phyloP scores from a whole-genome alignment of 192 early-diverging fungal genomes.

The Cladochytrium replicatum region DNA sequence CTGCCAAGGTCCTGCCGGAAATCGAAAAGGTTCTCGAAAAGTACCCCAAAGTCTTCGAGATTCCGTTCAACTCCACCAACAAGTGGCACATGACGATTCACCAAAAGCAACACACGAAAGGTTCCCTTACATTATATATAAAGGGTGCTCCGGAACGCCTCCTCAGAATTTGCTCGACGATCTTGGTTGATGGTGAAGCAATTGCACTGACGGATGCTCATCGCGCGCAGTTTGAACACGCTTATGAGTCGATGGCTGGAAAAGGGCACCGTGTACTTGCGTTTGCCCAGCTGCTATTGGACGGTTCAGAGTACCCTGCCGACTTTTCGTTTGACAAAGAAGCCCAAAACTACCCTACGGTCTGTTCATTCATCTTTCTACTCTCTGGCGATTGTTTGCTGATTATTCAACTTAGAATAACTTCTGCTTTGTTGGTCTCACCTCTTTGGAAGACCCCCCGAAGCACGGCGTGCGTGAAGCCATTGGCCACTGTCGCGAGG shows the following conservation, averaged over 20 bases:
- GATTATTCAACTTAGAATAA: constrained; percentile 21
- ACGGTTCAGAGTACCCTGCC: constrained; percentile 56
- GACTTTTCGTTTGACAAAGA: constrained; percentile 69
- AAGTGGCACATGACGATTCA: constrained; percentile 94
- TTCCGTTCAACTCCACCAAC: constrained; percentile 92
- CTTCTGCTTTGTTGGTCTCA: constrained; percentile 73
- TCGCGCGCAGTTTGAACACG: constrained; percentile 51
- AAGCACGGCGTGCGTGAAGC: constrained; percentile 97
- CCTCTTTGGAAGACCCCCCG: constrained; percentile 88
- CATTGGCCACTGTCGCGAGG: constrained; percentile 81
- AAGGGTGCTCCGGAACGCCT: constrained; percentile 97
- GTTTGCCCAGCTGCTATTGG: constrained; percentile 72
- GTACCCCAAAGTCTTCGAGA: constrained; percentile 86
- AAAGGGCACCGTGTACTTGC: constrained; percentile 92
- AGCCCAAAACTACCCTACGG: constrained; percentile 58
- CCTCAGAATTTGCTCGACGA: constrained; percentile 67
- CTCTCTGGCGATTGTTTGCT: too few relatives aligned
- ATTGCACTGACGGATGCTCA: constrained; percentile 63
- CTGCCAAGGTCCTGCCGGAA: constrained; percentile 54
- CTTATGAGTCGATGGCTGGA: constrained; percentile 82
- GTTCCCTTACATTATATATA: constrained; percentile 69
- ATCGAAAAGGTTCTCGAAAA: constrained; percentile 56
- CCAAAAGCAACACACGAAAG: constrained; percentile 55
- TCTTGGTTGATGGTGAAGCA: constrained; percentile 45
- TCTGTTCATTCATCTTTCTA: too few relatives aligned